Evolutionary conservation across 768 basidiomycete species (phyloP).

Genomic region (Leccinum olivaceopallidum): DNA sequence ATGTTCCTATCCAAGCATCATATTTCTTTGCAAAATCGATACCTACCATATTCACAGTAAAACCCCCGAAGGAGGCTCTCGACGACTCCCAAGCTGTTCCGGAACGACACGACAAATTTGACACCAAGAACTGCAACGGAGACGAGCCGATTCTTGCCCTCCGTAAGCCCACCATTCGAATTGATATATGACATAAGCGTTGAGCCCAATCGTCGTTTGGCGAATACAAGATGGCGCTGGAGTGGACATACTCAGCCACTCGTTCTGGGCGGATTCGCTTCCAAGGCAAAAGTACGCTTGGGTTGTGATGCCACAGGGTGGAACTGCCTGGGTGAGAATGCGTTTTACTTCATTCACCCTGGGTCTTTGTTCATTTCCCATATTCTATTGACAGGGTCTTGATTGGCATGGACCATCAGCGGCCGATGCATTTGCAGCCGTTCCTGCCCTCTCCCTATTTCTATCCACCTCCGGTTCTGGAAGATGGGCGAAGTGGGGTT

Average conservation of each 20-base stretch:
- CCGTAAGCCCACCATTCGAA: slow-evolving; percentile 43
- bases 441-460: slow-evolving; percentile 56
- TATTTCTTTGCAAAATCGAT: slow-evolving; percentile 57
- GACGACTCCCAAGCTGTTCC: slow-evolving; percentile 3
- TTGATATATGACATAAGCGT: not conserved
- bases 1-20: slow-evolving; percentile 49
- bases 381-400: slow-evolving; percentile 56
- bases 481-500: slow-evolving; percentile 44
- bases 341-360: not conserved
- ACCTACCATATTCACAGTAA: slow-evolving; percentile 58
- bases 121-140: slow-evolving; percentile 13
- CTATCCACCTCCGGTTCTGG: slow-evolving; percentile 32
- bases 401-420: slow-evolving; percentile 92
- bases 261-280: slow-evolving; percentile 66
- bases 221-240: slow-evolving; percentile 78
- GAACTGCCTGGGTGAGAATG: slow-evolving; percentile 72
- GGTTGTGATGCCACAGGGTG: slow-evolving; percentile 80
- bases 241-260: slow-evolving; percentile 57
- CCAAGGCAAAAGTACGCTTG: slow-evolving; percentile 62
- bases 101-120: not conserved
- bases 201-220: slow-evolving; percentile 1
- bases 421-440: slow-evolving; percentile 62
- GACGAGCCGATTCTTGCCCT: slow-evolving; percentile 60
- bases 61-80: slow-evolving; percentile 50
- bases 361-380: not conserved